phyloP scores from a whole-genome alignment of 129 eudicot genomes.

The sunflower (Helianthus annuus) region DNA sequence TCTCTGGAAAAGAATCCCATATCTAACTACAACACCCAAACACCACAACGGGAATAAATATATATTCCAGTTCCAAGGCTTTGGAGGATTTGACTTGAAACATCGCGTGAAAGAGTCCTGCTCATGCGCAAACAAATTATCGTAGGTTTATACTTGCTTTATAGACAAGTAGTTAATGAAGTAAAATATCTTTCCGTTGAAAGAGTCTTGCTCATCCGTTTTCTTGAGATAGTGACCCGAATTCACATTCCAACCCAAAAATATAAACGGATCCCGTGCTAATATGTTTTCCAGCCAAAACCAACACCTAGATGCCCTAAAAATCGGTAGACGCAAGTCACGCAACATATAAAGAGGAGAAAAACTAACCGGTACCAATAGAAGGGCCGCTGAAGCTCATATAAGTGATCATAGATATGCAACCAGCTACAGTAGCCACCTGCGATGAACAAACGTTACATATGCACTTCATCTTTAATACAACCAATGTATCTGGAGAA shows the following conservation, averaged over 20 bases:
- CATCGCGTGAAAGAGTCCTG: conserved; percentile 99
- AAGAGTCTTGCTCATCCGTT: too few species aligned
- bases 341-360: neutral
- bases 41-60: conserved; percentile 99
- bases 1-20: conserved; percentile 73
- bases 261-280: too few species aligned
- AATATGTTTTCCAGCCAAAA: too few species aligned
- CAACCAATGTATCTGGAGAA: conserved; percentile 9
- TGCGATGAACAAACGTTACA: conserved; percentile 39
- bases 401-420: conserved; percentile 39
- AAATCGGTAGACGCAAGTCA: neutral
- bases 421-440: conserved; percentile 29
- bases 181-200: too few species aligned
- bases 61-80: conserved; percentile 98
- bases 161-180: too few species aligned
- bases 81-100: conserved; percentile 95
- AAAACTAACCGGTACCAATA: conserved; percentile 61
- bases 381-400: conserved; percentile 78
- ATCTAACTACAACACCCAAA: conserved; percentile 88
- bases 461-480: conserved; percentile 23
- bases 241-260: too few species aligned
- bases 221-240: too few species aligned
- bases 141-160: neutral
- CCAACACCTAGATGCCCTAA: too few species aligned
- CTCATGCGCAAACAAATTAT: conserved; percentile 24